phyloP scores from a whole-genome alignment of 2,329 filamentous ascomycete genomes.

The Sclerotinia spermophila region DNA sequence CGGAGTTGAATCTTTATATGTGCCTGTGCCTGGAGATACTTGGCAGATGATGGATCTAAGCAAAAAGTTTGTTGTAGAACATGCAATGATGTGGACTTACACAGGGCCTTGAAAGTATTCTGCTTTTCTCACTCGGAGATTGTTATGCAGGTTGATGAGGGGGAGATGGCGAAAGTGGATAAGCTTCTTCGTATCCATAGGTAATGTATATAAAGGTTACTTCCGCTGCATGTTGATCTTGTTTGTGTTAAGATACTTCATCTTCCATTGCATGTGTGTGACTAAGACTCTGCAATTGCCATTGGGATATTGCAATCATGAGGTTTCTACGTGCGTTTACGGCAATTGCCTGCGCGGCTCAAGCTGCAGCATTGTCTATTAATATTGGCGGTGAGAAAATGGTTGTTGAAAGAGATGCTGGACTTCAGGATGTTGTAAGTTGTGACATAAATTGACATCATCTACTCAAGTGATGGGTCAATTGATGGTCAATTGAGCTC shows the following conservation, averaged over 20 bases:
- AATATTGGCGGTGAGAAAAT: conserved; percentile 45
- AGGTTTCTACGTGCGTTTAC: conserved; percentile 39
- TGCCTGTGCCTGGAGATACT: conserved; percentile 4
- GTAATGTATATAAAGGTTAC: conserved; percentile 9
- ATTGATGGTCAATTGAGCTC: not conserved
- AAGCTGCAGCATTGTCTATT: conserved; percentile 46
- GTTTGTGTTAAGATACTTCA: not conserved
- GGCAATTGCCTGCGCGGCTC: conserved; percentile 41
- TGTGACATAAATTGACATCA: not conserved
- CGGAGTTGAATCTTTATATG: not conserved
- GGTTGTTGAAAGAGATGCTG: conserved; percentile 47
- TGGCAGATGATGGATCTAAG: not conserved
- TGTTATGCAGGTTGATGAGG: not conserved
- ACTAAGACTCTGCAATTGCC: not conserved
- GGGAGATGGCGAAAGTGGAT: not conserved
- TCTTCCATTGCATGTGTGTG: not conserved
- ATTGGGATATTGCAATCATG: conserved; percentile 34
- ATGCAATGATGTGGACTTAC: not conserved
- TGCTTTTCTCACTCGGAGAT: not conserved
- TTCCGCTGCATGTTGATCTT: not conserved
- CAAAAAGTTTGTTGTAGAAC: not conserved
- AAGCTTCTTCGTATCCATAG: not conserved
- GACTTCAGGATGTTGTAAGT: conserved; percentile 54
- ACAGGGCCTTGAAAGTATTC: not conserved
- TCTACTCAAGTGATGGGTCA: not conserved